A percentile compares a stretch with the other conserved stretches of the same genome.
phyloP scores from a whole-genome alignment of 352 stramenopile genomes.

The Phytophthora rubi region DNA sequence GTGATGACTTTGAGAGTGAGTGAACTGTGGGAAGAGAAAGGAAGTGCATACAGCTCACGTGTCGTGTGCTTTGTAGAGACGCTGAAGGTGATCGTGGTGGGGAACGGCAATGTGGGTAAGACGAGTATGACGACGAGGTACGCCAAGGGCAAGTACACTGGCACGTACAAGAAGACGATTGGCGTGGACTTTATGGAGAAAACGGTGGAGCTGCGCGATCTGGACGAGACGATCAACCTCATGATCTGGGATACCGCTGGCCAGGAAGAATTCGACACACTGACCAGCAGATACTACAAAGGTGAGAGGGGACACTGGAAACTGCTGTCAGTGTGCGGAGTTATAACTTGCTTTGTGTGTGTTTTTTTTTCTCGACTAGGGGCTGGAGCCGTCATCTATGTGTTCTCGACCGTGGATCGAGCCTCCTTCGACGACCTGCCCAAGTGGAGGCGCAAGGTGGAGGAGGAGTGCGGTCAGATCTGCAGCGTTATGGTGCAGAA shows the following conservation, averaged over 20 bases:
- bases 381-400: slow-evolving; percentile 72
- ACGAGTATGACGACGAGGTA: slow-evolving; percentile 85
- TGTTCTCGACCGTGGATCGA: slow-evolving; percentile 79
- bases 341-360: not conserved
- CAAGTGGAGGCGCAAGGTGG: slow-evolving; percentile 76
- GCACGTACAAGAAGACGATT: slow-evolving; percentile 88
- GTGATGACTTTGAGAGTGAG: slow-evolving; percentile 80
- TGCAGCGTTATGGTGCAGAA: slow-evolving; percentile 78
- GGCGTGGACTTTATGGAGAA: slow-evolving; percentile 89
- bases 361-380: slow-evolving; percentile 22
- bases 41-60: not conserved
- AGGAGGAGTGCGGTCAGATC: slow-evolving; percentile 71
- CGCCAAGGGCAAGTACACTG: slow-evolving; percentile 78
- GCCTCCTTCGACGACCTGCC: slow-evolving; percentile 74
- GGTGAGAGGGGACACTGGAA: slow-evolving; percentile 10
- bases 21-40: not conserved
- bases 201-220: slow-evolving; percentile 65
- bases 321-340: not conserved
- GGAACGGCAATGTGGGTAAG: slow-evolving; percentile 88
- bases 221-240: slow-evolving; percentile 69
- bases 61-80: slow-evolving; percentile 49
- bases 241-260: slow-evolving; percentile 88
- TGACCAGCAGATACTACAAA: slow-evolving; percentile 86
- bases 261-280: slow-evolving; percentile 82
- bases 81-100: slow-evolving; percentile 84